Base-by-base conservation (phyloP, 805 yeast species). In the Saccharomycopsis guyanensis region DNA sequence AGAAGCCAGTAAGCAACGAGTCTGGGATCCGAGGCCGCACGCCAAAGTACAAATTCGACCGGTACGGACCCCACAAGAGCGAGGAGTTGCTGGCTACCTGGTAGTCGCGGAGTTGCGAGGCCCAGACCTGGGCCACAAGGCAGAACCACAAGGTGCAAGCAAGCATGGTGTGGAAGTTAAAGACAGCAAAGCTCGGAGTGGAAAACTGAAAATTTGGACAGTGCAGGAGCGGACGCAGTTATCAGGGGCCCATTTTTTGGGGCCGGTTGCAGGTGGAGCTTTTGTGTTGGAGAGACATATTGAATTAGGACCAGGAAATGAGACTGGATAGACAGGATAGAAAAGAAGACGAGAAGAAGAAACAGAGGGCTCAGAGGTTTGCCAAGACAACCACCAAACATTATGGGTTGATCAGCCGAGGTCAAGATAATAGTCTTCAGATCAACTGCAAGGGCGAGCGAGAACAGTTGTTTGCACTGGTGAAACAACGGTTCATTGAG, bases 41-140 rank as follows among this genome's bases (percentile, higher is more conserved):
- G 1, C 97, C 97, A 50, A 89, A 68, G 63, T 89, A 93, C 37
- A 86, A 69, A 46, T 86, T 84, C 6, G 96, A 80, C 53, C 97
- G 68, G 63, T 88, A 91, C 0, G 97, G 95, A 1, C 95, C 97
- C 98, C 98, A 91, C 27, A 78, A 61, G 23, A 85, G 65, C 2
- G 86, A 73, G 36, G 72, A 65, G 40, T 70, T 66, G 4, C 75
- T 68, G 31, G 66, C 63, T 23, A 56, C 50, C 38, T 61, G 59
- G 43, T 60, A 69, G 0, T 57, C 52, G 2, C 43, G 10, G n/a
- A n/a, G n/a, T n/a, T n/a, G n/a, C n/a, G n/a, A n/a, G n/a, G n/a
- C n/a, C n/a, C n/a, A n/a, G n/a, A n/a, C n/a, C n/a, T n/a, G n/a
- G n/a, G n/a, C n/a, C n/a, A n/a, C n/a, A n/a, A n/a, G n/a, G 32